Conservation (phyloP, 2,329 filamentous ascomycete genomes). For the Fusarium fracticaudum region DNA sequence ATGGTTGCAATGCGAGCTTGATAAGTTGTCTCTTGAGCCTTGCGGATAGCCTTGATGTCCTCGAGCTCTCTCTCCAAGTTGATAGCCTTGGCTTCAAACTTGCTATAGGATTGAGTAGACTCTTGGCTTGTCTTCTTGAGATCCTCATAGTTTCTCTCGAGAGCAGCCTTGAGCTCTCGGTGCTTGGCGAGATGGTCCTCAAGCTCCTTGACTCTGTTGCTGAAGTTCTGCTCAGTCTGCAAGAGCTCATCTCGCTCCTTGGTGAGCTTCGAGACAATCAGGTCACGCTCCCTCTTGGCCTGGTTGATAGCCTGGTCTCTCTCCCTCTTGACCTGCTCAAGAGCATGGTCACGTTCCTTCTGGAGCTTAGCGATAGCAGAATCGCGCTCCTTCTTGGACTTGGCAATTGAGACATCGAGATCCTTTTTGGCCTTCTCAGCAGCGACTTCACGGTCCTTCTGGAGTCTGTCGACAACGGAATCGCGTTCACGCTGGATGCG, state of each 20-base stretch:
- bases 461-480: conserved; percentile 24
- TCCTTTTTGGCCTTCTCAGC: conserved; percentile 38
- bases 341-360: conserved; percentile 35
- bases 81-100: conserved; percentile 40
- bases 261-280: conserved; percentile 31
- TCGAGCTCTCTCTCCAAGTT: conserved; percentile 42
- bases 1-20: conserved; percentile 39
- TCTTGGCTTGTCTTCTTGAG: conserved; percentile 38
- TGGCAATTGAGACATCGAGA: conserved; percentile 30
- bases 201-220: conserved; percentile 41
- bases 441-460: conserved; percentile 28
- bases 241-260: conserved; percentile 39
- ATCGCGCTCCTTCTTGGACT: conserved; percentile 39
- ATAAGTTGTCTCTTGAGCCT: conserved; percentile 41
- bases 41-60: conserved; percentile 38
- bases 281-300: conserved; percentile 34
- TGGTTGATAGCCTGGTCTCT: conserved; percentile 34
- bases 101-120: conserved; percentile 10
- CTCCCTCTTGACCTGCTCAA: conserved; percentile 32
- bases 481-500: conserved; percentile 37
- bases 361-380: conserved; percentile 29
- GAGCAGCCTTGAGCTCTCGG: conserved; percentile 38
- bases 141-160: conserved; percentile 42
- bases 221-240: conserved; percentile 32
- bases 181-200: conserved; percentile 40